These are phyloP conservation scores for Boletellus emodensis DNA, from an alignment of 768 basidiomycete species.

Conservation along the genomic window DNA sequence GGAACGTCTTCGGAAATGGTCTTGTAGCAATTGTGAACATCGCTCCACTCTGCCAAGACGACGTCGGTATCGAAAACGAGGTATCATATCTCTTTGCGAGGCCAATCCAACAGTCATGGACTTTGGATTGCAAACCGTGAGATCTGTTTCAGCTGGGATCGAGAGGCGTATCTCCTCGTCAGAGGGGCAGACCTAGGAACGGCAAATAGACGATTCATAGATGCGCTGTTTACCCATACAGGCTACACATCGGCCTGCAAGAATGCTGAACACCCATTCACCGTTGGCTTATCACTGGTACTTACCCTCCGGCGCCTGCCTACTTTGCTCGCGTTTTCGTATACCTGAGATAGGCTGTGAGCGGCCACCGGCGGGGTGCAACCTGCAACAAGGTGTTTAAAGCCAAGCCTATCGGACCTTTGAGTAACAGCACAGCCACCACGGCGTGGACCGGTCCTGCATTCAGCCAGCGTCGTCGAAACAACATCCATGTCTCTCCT, in stretches of 20 bases:
- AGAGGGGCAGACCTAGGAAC: too few species aligned
- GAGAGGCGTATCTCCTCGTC: too few species aligned
- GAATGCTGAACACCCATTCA: not conserved
- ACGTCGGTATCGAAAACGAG: slow-evolving; percentile 45
- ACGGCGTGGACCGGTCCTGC: not conserved
- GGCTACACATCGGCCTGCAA: slow-evolving; percentile 22
- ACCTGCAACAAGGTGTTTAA: not conserved
- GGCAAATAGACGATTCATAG: not conserved
- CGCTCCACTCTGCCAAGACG: slow-evolving; percentile 43
- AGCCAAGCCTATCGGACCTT: slow-evolving; percentile 25
- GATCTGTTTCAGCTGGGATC: too few species aligned
- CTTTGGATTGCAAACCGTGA: slow-evolving; percentile 20
- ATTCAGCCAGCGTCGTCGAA: too few species aligned
- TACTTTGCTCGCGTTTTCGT: slow-evolving; percentile 32
- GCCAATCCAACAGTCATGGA: slow-evolving; percentile 40
- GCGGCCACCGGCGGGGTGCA: not conserved
- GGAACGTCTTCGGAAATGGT: slow-evolving; percentile 16
- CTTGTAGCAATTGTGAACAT: slow-evolving; percentile 32
- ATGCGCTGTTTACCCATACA: not conserved
- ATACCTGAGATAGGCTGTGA: slow-evolving; percentile 19
- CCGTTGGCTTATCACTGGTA: not conserved
- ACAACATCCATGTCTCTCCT: slow-evolving; percentile 49
- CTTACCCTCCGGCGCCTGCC: slow-evolving; percentile 42
- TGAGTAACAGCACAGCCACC: slow-evolving; percentile 20
- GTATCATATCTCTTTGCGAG: slow-evolving; percentile 41